Percentiles rank a stretch among this genome's conserved stretches.
Evolutionary conservation across 352 stramenopile species (phyloP).

Genomic region (Globisporangium mamillatum): DNA sequence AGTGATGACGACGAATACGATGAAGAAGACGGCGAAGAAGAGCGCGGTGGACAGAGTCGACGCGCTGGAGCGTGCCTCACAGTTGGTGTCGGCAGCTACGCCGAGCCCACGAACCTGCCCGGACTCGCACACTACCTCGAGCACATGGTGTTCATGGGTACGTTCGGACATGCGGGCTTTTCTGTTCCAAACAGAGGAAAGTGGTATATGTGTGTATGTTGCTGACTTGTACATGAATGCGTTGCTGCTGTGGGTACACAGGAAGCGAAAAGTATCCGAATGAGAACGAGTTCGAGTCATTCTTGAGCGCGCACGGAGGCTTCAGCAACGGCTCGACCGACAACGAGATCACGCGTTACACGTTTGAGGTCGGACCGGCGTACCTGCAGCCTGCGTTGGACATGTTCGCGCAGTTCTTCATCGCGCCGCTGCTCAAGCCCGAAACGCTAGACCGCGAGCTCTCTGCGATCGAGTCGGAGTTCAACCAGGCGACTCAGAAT

Average conservation of each 20-base stretch:
- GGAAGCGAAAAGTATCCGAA: conserved; percentile 89
- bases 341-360: conserved; percentile 91
- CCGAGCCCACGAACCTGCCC: conserved; percentile 62
- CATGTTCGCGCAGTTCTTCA: conserved; percentile 96
- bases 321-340: conserved; percentile 93
- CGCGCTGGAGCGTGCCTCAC: conserved; percentile 63
- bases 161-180: neutral
- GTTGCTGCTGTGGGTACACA: conserved; percentile 10
- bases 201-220: neutral
- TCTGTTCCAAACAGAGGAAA: neutral
- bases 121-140: conserved; percentile 92
- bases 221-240: neutral
- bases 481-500: conserved; percentile 74
- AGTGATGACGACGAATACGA: conserved; percentile 29
- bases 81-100: conserved; percentile 68
- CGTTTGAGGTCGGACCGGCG: conserved; percentile 87
- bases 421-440: conserved; percentile 80
- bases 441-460: conserved; percentile 83
- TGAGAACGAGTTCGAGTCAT: conserved; percentile 92
- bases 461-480: conserved; percentile 87
- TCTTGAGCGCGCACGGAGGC: conserved; percentile 85
- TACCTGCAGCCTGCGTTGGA: conserved; percentile 73
- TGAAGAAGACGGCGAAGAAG: conserved; percentile 37
- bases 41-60: conserved; percentile 26
- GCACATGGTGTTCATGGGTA: conserved; percentile 97